Percentiles rank a stretch among this genome's conserved stretches.
Conservation (phyloP, 176 grass and related monocot species). For the Cocos nucifera region DNA sequence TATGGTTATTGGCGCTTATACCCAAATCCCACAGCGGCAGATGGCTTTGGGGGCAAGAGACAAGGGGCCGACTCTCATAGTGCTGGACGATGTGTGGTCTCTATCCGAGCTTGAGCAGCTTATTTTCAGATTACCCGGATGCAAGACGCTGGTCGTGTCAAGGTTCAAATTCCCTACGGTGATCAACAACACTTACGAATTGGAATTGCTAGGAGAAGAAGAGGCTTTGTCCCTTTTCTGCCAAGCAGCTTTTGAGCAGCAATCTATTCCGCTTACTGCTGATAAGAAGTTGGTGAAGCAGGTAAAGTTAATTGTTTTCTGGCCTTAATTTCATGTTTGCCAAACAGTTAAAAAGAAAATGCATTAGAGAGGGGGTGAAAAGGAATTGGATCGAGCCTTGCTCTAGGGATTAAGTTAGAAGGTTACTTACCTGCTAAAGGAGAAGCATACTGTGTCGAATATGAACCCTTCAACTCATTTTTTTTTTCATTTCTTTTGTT, state of each 20-base stretch:
- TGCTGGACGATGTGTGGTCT: conserved; percentile 93
- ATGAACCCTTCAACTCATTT: no score
- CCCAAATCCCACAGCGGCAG: conserved; percentile 89
- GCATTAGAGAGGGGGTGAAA: no score
- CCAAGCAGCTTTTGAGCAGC: conserved; percentile 52
- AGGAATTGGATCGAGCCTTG: no score
- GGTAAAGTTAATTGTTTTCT: conserved; percentile 12
- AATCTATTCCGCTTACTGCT: conserved; percentile 40
- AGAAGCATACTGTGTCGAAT: no score
- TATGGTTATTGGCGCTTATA: conserved; percentile 69
- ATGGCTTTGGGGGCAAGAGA: conserved; percentile 59
- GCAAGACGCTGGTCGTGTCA: conserved; percentile 74
- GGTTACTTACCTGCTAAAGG: no score
- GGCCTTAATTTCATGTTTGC: no score
- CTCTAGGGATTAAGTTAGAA: no score
- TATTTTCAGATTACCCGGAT: conserved; percentile 70
- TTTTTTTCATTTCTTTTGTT: no score
- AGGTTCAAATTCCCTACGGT: conserved; percentile 76
- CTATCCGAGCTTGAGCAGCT: conserved; percentile 72
- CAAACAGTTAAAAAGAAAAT: no score
- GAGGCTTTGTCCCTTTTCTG: conserved; percentile 88
- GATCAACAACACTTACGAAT: conserved; percentile 48
- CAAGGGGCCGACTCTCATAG: conserved; percentile 62
- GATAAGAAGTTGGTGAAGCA: conserved; percentile 93
- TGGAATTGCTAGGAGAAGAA: conserved; percentile 67